phyloP scores from a whole-genome alignment of 2,329 filamentous ascomycete species.

The Cladosporium sp. region DNA sequence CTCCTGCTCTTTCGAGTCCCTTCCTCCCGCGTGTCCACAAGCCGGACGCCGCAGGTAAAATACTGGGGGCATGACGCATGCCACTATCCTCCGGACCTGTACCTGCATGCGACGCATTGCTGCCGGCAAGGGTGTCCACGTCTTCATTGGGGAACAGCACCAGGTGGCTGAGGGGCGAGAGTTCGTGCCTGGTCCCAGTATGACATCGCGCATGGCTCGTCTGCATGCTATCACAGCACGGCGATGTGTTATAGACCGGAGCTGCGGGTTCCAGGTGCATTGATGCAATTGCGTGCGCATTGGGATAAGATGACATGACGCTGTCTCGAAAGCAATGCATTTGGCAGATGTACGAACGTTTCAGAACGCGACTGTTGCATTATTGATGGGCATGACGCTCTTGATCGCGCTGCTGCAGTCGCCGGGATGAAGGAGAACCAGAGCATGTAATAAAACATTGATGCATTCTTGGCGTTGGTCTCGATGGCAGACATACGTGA shows the following conservation, averaged over 20 bases:
- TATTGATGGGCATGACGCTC: not conserved
- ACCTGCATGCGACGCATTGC: conserved; percentile 13
- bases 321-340: not conserved
- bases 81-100: not conserved
- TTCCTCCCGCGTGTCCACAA: conserved; percentile 3
- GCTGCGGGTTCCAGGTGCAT: not conserved
- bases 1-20: not conserved
- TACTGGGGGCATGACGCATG: conserved; percentile 9
- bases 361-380: not conserved
- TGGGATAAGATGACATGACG: not conserved
- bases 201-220: not conserved
- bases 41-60: not conserved
- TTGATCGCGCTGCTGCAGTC: not conserved
- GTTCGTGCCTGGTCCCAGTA: conserved; percentile 2
- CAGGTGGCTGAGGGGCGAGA: conserved; percentile 5
- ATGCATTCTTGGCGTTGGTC: not conserved
- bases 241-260: not conserved
- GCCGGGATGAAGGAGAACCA: not conserved
- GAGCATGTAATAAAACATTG: not conserved
- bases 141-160: conserved; percentile 1
- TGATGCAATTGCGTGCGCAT: not conserved
- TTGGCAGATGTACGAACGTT: not conserved
- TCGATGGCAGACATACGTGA: not conserved
- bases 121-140: not conserved
- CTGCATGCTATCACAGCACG: not conserved